These are phyloP conservation scores for Globisporangium lucens DNA, from an alignment of 352 stramenopile genomes.

Conservation along the genomic window DNA sequence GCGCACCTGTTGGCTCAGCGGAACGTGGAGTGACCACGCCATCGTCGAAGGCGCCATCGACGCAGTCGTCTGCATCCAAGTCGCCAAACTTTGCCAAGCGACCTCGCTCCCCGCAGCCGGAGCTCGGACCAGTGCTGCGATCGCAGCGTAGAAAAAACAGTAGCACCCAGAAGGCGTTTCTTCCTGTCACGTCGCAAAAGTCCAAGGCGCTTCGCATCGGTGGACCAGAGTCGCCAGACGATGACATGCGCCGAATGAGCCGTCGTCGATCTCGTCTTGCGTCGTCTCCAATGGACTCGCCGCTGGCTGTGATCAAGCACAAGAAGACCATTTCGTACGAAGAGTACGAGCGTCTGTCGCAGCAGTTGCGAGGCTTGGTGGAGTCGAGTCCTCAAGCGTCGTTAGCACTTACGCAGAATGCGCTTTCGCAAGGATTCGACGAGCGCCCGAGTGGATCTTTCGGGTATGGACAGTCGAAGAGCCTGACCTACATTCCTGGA, in stretches of 20 bases:
- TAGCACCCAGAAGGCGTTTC: slow-evolving; percentile 42
- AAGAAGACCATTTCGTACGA: slow-evolving; percentile 76
- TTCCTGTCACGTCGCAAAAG: slow-evolving; percentile 40
- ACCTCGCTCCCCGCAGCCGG: slow-evolving; percentile 25
- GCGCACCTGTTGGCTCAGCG: neutral
- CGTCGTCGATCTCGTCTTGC: slow-evolving; percentile 15
- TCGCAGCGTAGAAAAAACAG: slow-evolving; percentile 35
- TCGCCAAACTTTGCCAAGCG: slow-evolving; percentile 12
- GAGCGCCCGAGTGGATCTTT: slow-evolving; percentile 16
- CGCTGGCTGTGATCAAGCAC: slow-evolving; percentile 62
- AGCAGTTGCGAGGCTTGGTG: slow-evolving; percentile 63
- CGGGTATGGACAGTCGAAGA: slow-evolving; percentile 18
- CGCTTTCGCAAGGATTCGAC: slow-evolving; percentile 43
- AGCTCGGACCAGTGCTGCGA: slow-evolving; percentile 29
- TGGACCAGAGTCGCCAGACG: slow-evolving; percentile 14
- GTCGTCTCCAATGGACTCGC: slow-evolving; percentile 43
- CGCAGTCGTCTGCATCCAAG: slow-evolving; percentile 1
- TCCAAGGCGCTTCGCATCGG: slow-evolving; percentile 44
- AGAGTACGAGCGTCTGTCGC: slow-evolving; percentile 68
- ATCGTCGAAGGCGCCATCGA: slow-evolving; percentile 9
- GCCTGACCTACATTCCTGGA: slow-evolving; percentile 37
- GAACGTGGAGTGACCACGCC: slow-evolving; percentile 2
- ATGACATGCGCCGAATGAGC: slow-evolving; percentile 13
- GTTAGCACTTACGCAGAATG: slow-evolving; percentile 51
- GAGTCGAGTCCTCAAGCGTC: slow-evolving; percentile 57